These are phyloP conservation scores for Pyrrhoderma noxium DNA, from an alignment of 1,284 basidiomycete genomes.

Conservation along the genomic window DNA sequence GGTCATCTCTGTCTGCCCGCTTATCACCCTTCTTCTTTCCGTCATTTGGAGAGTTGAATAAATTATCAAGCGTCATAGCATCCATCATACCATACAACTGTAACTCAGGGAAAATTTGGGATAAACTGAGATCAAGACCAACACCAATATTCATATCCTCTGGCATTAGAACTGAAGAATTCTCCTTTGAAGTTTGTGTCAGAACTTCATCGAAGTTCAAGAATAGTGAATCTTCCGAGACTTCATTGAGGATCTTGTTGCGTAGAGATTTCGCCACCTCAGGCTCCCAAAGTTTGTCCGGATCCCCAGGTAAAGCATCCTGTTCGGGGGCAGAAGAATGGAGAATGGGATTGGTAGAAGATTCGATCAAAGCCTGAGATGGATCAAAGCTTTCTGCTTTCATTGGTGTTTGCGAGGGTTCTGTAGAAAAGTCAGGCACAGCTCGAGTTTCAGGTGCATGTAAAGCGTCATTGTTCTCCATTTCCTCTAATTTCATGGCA, in stretches of 20 bases:
- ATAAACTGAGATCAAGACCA: slow-evolving; percentile 40
- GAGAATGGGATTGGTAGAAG: slow-evolving; percentile 46
- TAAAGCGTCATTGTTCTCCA: slow-evolving; percentile 49
- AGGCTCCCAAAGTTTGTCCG: not conserved
- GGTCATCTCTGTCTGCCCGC: slow-evolving; percentile 58
- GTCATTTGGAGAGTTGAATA: slow-evolving; percentile 21
- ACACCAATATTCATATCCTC: slow-evolving; percentile 30
- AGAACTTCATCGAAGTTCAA: slow-evolving; percentile 45
- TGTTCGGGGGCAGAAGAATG: slow-evolving; percentile 29
- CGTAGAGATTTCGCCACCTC: slow-evolving; percentile 11
- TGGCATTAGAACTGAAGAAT: not conserved
- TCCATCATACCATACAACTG: slow-evolving; percentile 48
- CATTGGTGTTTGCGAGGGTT: not conserved
- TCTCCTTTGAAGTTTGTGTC: slow-evolving; percentile 29
- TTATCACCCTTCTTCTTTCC: slow-evolving; percentile 51
- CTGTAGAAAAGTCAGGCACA: not conserved
- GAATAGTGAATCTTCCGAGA: slow-evolving; percentile 45
- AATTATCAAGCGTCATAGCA: slow-evolving; percentile 27
- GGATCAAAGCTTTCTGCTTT: slow-evolving; percentile 22
- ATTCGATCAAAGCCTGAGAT: slow-evolving; percentile 26
- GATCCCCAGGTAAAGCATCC: slow-evolving; percentile 21
- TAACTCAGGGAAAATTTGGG: slow-evolving; percentile 58
- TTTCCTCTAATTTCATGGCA: slow-evolving; percentile 55
- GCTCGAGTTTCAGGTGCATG: slow-evolving; percentile 19
- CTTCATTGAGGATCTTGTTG: slow-evolving; percentile 4